Evolutionary conservation across 2,329 filamentous ascomycete species (phyloP).

Genomic region (Cladophialophora psammophila): DNA sequence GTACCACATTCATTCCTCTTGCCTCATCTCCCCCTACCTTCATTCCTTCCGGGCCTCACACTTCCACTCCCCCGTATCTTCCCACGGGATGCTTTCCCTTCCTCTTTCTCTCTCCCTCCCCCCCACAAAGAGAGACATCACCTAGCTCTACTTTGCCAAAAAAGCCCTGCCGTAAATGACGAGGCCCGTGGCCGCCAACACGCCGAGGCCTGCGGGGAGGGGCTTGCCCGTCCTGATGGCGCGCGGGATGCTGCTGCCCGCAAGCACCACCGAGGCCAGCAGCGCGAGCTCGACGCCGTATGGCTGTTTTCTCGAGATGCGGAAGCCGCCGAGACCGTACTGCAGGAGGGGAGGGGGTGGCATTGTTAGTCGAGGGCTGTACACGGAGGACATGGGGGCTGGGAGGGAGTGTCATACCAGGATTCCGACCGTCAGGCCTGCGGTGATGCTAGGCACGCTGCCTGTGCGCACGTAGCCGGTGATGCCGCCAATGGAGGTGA

Average conservation of each 20-base stretch:
- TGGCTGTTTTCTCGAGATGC: slow-evolving; percentile 74
- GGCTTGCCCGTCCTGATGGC: slow-evolving; percentile 83
- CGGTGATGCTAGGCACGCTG: slow-evolving; percentile 84
- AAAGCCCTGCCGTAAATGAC: slow-evolving; percentile 79
- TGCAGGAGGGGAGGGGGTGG: slow-evolving; percentile 36
- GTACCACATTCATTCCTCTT: background rate
- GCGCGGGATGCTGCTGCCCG: slow-evolving; percentile 82
- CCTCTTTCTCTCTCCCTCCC: background rate
- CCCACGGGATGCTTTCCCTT: background rate
- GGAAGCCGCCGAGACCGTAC: slow-evolving; percentile 81
- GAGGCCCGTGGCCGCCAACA: slow-evolving; percentile 80
- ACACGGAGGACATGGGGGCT: background rate
- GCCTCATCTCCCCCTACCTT: too few species aligned
- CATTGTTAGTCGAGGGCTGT: background rate
- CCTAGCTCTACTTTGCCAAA: slow-evolving; percentile 43
- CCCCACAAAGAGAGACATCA: background rate
- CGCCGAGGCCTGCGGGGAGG: slow-evolving; percentile 78
- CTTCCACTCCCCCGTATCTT: background rate
- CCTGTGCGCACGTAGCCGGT: slow-evolving; percentile 85
- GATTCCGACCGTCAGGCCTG: slow-evolving; percentile 81
- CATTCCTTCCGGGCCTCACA: too few species aligned
- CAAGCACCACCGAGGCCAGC: slow-evolving; percentile 84
- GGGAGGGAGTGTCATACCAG: slow-evolving; percentile 52
- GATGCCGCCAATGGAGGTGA: slow-evolving; percentile 87
- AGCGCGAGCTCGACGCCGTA: slow-evolving; percentile 92